Evolutionary conservation across 306 rosid species (phyloP).

Genomic region (Lupinus albus): DNA sequence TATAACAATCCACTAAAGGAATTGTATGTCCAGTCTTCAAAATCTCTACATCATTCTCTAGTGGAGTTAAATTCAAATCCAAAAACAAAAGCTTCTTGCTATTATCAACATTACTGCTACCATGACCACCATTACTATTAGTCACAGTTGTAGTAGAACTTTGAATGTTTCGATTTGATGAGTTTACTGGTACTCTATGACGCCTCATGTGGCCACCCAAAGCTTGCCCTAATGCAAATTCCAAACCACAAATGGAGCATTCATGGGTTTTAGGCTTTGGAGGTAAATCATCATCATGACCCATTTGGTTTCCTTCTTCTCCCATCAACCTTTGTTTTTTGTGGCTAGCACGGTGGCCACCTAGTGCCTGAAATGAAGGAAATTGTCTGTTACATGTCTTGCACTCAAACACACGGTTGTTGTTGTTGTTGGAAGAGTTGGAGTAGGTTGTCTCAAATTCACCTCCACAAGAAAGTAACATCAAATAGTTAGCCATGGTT

Average conservation of each 20-base stretch:
- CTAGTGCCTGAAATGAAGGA: conserved; percentile 88
- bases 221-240: conserved; percentile 90
- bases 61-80: conserved; percentile 89
- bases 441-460: neutral
- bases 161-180: conserved; percentile 14
- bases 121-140: too few relatives aligned
- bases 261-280: conserved; percentile 79
- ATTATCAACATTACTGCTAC: conserved; percentile 25
- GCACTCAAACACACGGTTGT: conserved; percentile 83
- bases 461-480: conserved; percentile 67
- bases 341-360: conserved; percentile 97
- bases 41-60: conserved; percentile 69
- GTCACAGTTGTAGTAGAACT: neutral
- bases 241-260: conserved; percentile 85
- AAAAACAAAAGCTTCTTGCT: conserved; percentile 54
- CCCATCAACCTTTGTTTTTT: conserved; percentile 68
- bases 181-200: conserved; percentile 53
- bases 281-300: conserved; percentile 41
- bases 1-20: conserved; percentile 58
- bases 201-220: conserved; percentile 97
- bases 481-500: conserved; percentile 83
- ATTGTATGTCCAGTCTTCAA: conserved; percentile 59
- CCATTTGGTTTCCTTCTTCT: conserved; percentile 38
- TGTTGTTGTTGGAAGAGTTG: conserved; percentile 28
- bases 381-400: conserved; percentile 80